These are phyloP conservation scores for Teratosphaeria gauchensis DNA, from an alignment of 2,329 filamentous ascomycete genomes.

Conservation along the genomic window DNA sequence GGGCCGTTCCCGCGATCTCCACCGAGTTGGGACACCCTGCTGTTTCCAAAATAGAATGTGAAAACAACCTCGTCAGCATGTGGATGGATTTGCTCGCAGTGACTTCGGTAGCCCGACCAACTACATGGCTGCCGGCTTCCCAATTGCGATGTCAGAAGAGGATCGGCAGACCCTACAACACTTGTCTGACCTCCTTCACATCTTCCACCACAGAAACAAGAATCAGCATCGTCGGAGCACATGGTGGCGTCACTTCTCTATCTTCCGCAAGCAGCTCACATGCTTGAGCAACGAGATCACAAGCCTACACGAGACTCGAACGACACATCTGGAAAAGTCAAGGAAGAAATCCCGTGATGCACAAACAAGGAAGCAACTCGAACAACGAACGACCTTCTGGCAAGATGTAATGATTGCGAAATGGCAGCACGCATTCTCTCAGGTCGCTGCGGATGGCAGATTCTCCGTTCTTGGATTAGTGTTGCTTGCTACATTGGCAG, in stretches of 20 bases:
- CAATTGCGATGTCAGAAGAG: conserved; percentile 1
- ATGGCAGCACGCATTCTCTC: conserved; percentile 32
- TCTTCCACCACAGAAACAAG: conserved; percentile 72
- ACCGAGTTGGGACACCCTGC: background rate
- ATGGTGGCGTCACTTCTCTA: conserved; percentile 71
- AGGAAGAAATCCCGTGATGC: conserved; percentile 18
- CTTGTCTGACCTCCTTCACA: conserved; percentile 51
- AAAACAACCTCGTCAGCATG: background rate
- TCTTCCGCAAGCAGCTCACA: conserved; percentile 57
- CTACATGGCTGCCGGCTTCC: background rate
- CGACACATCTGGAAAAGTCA: conserved; percentile 20
- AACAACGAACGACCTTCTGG: conserved; percentile 29
- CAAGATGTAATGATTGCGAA: conserved; percentile 26
- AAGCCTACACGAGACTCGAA: conserved; percentile 14
- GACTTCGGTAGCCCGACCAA: background rate
- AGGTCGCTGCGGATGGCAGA: conserved; percentile 35
- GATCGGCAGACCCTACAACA: conserved; percentile 15
- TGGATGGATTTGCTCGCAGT: background rate
- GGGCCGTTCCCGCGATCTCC: background rate
- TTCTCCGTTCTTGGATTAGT: conserved; percentile 38
- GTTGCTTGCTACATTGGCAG: conserved; percentile 32
- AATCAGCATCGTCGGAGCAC: conserved; percentile 76
- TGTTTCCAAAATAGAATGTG: background rate
- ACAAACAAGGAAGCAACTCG: conserved; percentile 10
- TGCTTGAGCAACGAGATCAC: conserved; percentile 38